Base-by-base conservation (phyloP, 805 yeast species). In the Wickerhamomyces pijperi region DNA sequence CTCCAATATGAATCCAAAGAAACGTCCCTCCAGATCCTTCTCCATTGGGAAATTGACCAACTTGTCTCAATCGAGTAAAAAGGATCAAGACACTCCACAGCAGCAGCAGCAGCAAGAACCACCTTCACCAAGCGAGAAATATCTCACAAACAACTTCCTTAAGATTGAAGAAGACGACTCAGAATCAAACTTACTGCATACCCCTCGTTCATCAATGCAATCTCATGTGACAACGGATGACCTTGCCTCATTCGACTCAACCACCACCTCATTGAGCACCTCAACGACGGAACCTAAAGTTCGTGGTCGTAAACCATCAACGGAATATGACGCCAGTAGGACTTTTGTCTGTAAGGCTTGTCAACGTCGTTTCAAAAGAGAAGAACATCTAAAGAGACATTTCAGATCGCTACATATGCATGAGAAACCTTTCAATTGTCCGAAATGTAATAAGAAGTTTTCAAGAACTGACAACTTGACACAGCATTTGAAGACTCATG, bases 321-420 rank as follows among this genome's bases (percentile, higher is more conserved):
- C 70, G 44, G 73, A 70, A 37, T 76, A 73, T 16, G 83, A 76
- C 49, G 50, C 55, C 6, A 37, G 69, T 11, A 78, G 78, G 56
- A 74, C 74, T 33, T 80, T 70, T 52, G 71, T 72, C 23, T 81
- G 88, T 55, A 72, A 71, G 25, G 70, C 67, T 50, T 81, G 90
- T 55, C 66, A 71, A 36, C 67, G 88, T 47, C 55, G 73, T 35
- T 82, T 82, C 59, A 76, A 78, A 53, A 67, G 92, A 47, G 85
- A 80, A 54, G 92, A 82, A 51, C 92, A 82, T 56, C 60, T 82
- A 48, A 79, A 78, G 54, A 67, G 92, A 43, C 92, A 82, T 50
- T 73, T 77, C 53, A 63, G 88, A 42, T 76, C 85, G 16, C 64
- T 82, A 43, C 92, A 82, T 51, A 79, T 82, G 28, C 68, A 77